Evolutionary conservation across 2,329 filamentous ascomycete species (phyloP).

Genomic region (Metarhizium album): DNA sequence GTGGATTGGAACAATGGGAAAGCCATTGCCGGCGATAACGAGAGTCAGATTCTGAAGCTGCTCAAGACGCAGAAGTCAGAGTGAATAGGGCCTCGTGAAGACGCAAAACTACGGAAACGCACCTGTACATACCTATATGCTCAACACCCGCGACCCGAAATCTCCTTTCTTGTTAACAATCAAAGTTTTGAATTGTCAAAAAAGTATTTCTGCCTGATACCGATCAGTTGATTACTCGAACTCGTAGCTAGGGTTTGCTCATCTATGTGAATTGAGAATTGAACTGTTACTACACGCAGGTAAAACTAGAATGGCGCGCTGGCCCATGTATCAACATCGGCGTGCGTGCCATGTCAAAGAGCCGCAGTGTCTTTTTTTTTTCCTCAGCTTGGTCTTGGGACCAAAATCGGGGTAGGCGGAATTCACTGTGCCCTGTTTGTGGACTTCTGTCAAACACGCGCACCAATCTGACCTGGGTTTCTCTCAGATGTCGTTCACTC

Average conservation of each 20-base stretch:
- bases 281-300: not conserved
- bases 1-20: constrained; percentile 94
- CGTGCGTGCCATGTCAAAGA: not conserved
- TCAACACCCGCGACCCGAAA: not conserved
- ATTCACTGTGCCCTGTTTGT: not conserved
- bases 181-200: not conserved
- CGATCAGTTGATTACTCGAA: too few relatives aligned
- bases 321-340: not conserved
- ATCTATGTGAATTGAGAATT: not conserved
- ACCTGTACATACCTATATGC: not conserved
- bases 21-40: constrained; percentile 64
- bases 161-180: not conserved
- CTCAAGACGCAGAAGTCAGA: constrained; percentile 37
- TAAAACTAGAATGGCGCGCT: not conserved
- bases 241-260: too few relatives aligned
- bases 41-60: constrained; percentile 83
- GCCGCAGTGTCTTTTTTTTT: not conserved
- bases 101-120: not conserved
- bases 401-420: not conserved
- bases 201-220: too few relatives aligned
- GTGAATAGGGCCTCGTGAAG: not conserved
- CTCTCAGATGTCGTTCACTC: not conserved
- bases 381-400: too few relatives aligned
- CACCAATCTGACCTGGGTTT: not conserved
- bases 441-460: not conserved